Conservation (phyloP, 805 yeast species). For the Suhomyces tanzawaensis region DNA sequence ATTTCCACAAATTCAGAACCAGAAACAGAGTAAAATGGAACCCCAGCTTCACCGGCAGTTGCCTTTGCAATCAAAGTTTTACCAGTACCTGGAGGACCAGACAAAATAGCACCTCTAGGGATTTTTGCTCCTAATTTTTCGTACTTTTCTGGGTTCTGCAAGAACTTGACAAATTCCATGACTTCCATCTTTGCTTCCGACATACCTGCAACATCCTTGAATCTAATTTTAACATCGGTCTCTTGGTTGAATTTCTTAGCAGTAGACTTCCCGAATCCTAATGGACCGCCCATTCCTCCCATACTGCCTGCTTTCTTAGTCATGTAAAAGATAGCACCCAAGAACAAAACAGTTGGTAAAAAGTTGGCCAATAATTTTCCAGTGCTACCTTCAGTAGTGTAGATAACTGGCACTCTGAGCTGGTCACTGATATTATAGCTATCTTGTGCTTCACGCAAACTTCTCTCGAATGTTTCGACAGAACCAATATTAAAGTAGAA, state of each 20-base stretch:
- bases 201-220: slow-evolving; percentile 96
- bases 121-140: slow-evolving; percentile 94
- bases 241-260: slow-evolving; percentile 92
- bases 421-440: slow-evolving; percentile 58
- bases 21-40: slow-evolving; percentile 91
- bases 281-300: slow-evolving; percentile 79
- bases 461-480: slow-evolving; percentile 81
- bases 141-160: slow-evolving; percentile 86
- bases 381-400: slow-evolving; percentile 67
- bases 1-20: slow-evolving; percentile 98
- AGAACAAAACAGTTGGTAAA: slow-evolving; percentile 82
- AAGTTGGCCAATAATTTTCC: slow-evolving; percentile 65
- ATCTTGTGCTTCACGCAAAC: slow-evolving; percentile 71
- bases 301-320: slow-evolving; percentile 64
- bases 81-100: slow-evolving; percentile 99
- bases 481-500: slow-evolving; percentile 80
- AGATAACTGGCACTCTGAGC: slow-evolving; percentile 78
- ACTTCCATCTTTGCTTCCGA: slow-evolving; percentile 96
- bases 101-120: slow-evolving; percentile 95
- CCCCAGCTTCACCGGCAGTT: slow-evolving; percentile 99
- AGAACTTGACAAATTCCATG: slow-evolving; percentile 94
- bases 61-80: slow-evolving; percentile 96
- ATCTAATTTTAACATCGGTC: slow-evolving; percentile 82
- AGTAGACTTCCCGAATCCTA: slow-evolving; percentile 83
- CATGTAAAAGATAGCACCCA: slow-evolving; percentile 86